A percentile compares a stretch with the other conserved stretches of the same genome.
phyloP scores from a whole-genome alignment of 768 basidiomycete genomes.

The Paxillus involutus region DNA sequence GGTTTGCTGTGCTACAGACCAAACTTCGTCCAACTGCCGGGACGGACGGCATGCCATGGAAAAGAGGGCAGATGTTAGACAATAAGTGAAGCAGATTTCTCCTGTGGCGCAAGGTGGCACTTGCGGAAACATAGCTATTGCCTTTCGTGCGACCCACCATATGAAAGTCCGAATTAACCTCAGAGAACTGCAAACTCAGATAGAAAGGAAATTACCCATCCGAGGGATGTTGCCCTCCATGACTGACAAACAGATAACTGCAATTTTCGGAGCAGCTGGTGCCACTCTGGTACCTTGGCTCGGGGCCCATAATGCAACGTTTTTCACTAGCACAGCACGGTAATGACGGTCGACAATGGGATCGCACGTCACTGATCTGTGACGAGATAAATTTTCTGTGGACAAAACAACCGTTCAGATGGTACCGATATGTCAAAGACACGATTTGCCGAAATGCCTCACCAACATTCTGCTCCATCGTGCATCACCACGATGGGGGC shows the following conservation, averaged over 20 bases:
- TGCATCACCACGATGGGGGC: slow-evolving; percentile 23
- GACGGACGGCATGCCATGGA: slow-evolving; percentile 12
- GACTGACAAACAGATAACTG: not conserved
- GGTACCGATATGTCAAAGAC: slow-evolving; percentile 26
- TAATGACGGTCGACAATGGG: slow-evolving; percentile 11
- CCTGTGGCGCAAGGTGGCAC: slow-evolving; percentile 17
- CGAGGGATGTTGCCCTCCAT: not conserved
- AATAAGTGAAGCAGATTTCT: slow-evolving; percentile 19
- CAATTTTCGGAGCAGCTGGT: slow-evolving; percentile 11
- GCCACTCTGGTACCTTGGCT: not conserved
- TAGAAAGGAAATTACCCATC: slow-evolving; percentile 17
- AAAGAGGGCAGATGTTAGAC: slow-evolving; percentile 14
- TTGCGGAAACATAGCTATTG: slow-evolving; percentile 23
- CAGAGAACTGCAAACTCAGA: slow-evolving; percentile 28
- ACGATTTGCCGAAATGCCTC: slow-evolving; percentile 25
- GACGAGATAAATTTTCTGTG: slow-evolving; percentile 19
- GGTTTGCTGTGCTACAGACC: slow-evolving; percentile 10
- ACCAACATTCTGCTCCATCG: slow-evolving; percentile 19
- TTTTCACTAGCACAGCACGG: slow-evolving; percentile 7
- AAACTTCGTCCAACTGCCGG: slow-evolving; percentile 15
- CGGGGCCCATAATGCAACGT: slow-evolving; percentile 6
- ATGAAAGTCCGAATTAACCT: slow-evolving; percentile 30
- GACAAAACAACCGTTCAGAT: slow-evolving; percentile 24
- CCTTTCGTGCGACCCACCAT: slow-evolving; percentile 22
- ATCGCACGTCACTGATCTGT: slow-evolving; percentile 18